Evolutionary conservation across 345 rosid genomes (phyloP).

Genomic region (Trapa bicornis): DNA sequence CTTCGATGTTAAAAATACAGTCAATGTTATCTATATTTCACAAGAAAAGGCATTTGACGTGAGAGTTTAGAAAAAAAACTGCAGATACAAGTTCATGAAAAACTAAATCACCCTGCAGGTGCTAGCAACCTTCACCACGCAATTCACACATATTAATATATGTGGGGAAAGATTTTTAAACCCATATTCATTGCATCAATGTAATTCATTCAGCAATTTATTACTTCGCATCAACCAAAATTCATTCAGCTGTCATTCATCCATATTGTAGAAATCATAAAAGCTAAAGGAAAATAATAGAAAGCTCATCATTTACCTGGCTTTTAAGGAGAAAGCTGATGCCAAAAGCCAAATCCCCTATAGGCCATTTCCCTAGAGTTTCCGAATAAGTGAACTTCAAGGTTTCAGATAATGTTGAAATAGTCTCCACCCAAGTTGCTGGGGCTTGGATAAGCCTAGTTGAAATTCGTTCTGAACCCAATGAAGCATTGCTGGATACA

Average conservation of each 20-base stretch:
- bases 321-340: slow-evolving; percentile 84
- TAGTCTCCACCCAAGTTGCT: slow-evolving; percentile 88
- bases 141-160: too few relatives aligned
- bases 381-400: slow-evolving; percentile 91
- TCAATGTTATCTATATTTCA: too few relatives aligned
- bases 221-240: neutral
- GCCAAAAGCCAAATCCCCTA: slow-evolving; percentile 92
- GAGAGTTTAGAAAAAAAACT: too few relatives aligned
- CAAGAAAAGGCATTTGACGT: too few relatives aligned
- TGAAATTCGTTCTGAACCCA: slow-evolving; percentile 61
- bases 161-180: too few relatives aligned
- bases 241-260: neutral
- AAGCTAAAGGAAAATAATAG: neutral
- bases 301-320: slow-evolving; percentile 43
- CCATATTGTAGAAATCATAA: neutral
- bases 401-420: slow-evolving; percentile 86
- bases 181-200: neutral
- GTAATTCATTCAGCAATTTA: neutral
- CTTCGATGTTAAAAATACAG: too few relatives aligned
- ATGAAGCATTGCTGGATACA: slow-evolving; percentile 19
- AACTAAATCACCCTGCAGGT: too few relatives aligned
- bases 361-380: slow-evolving; percentile 96
- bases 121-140: too few relatives aligned
- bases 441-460: slow-evolving; percentile 84
- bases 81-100: too few relatives aligned